Percentiles rank a stretch among this genome's conserved stretches.
Conservation (phyloP, 495 filamentous ascomycete genomes). For the Penicillium paradoxum region DNA sequence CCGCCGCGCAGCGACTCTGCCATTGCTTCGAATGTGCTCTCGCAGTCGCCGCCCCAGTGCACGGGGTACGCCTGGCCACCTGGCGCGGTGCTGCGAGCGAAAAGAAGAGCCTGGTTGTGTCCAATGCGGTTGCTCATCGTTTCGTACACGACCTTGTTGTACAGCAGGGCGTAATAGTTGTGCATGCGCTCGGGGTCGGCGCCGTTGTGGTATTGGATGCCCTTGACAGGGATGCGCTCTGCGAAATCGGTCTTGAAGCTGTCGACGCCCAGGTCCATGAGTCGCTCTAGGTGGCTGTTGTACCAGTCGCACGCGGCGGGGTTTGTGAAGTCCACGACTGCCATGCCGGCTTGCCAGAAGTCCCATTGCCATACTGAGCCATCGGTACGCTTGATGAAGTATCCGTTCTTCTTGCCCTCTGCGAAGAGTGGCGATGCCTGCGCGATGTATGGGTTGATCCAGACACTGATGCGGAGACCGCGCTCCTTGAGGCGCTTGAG, state of each 20-base stretch:
- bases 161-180: constrained; percentile 68
- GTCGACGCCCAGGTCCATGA: constrained; percentile 64
- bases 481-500: constrained; percentile 59
- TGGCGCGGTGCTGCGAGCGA: constrained; percentile 61
- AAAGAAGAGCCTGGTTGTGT: constrained; percentile 55
- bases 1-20: constrained; percentile 69
- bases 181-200: constrained; percentile 62
- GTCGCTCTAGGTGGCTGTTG: constrained; percentile 47
- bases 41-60: constrained; percentile 65
- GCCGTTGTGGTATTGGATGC: constrained; percentile 54
- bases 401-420: constrained; percentile 60
- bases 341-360: constrained; percentile 72
- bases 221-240: constrained; percentile 60
- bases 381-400: constrained; percentile 63
- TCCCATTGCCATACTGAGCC: constrained; percentile 72
- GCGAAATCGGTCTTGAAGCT: constrained; percentile 72
- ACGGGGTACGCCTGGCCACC: constrained; percentile 66
- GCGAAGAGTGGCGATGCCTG: constrained; percentile 62
- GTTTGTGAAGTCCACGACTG: constrained; percentile 69
- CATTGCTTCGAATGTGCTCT: constrained; percentile 68
- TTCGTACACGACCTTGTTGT: constrained; percentile 66
- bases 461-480: constrained; percentile 60
- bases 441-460: constrained; percentile 68
- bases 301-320: constrained; percentile 61
- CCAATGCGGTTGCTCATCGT: constrained; percentile 57